Percentiles rank a stretch among this genome's conserved stretches.
phyloP scores from a whole-genome alignment of 139 green algal species.

The Raphidocelis subcapitata region DNA sequence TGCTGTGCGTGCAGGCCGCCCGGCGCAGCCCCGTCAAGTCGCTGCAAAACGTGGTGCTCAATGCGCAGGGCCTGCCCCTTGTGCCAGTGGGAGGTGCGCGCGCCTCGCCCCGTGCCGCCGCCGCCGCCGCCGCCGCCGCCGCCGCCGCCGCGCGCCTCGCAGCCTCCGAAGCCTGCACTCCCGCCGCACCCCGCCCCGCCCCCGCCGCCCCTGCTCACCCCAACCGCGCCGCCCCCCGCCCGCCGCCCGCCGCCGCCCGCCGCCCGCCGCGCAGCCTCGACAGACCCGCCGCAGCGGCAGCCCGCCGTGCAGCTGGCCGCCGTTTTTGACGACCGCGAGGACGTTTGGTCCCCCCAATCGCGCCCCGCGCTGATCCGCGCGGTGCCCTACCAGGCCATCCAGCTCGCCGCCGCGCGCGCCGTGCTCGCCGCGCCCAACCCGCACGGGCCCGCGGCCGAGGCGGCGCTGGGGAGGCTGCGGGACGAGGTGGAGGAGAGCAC shows the following conservation, averaged over 20 bases:
- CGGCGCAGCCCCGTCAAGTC: conserved; percentile 5
- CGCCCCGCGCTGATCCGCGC: conserved; percentile 70
- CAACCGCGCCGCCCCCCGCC: no score
- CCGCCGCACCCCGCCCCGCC: no score
- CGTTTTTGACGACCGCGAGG: conserved; percentile 79
- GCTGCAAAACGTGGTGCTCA: conserved; percentile 20
- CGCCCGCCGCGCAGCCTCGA: no score
- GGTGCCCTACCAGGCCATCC: neutral
- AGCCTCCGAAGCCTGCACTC: no score
- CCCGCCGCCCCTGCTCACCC: no score
- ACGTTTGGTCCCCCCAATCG: conserved; percentile 74
- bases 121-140: no score
- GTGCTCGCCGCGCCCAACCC: neutral
- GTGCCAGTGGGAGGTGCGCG: no score
- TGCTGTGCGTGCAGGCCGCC: conserved; percentile 23
- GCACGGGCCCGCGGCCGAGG: neutral
- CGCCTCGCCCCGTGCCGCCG: no score
- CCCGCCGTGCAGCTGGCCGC: conserved; percentile 63
- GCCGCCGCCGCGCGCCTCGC: no score
- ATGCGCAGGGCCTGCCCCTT: neutral
- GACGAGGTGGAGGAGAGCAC: conserved; percentile 1
- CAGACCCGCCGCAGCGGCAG: no score
- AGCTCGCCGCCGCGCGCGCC: neutral
- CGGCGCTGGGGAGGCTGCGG: neutral
- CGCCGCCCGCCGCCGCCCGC: no score